Percentiles rank a stretch among this genome's conserved stretches.
phyloP scores from a whole-genome alignment of 2,329 filamentous ascomycete genomes.

The Monilinia fructicola region DNA sequence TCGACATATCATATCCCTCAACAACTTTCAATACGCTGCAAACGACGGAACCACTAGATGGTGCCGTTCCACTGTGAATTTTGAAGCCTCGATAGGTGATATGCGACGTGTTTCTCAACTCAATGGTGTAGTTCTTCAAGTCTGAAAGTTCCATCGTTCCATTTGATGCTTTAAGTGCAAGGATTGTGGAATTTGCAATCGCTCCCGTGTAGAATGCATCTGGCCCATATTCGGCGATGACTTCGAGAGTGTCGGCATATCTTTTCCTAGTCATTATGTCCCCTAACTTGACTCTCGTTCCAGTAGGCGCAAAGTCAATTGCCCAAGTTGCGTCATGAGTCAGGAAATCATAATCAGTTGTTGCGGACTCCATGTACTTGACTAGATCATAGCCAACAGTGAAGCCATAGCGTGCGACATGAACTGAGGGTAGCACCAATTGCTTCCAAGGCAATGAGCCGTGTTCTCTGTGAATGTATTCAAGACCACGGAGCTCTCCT shows the following conservation, averaged over 20 bases:
- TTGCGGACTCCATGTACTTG: slow-evolving; percentile 53
- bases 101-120: slow-evolving; percentile 60
- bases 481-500: slow-evolving; percentile 47
- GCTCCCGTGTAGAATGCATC: slow-evolving; percentile 73
- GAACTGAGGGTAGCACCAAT: slow-evolving; percentile 59
- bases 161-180: slow-evolving; percentile 63
- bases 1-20: slow-evolving; percentile 67
- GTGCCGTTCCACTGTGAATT: slow-evolving; percentile 68
- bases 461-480: slow-evolving; percentile 47
- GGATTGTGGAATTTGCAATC: slow-evolving; percentile 72
- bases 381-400: slow-evolving; percentile 60
- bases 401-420: slow-evolving; percentile 61
- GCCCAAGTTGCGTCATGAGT: slow-evolving; percentile 77
- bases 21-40: slow-evolving; percentile 75
- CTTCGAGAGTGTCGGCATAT: slow-evolving; percentile 77
- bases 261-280: slow-evolving; percentile 78
- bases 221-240: slow-evolving; percentile 69
- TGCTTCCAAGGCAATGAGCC: slow-evolving; percentile 54
- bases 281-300: slow-evolving; percentile 67
- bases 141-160: slow-evolving; percentile 87
- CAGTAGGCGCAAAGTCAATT: slow-evolving; percentile 83
- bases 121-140: slow-evolving; percentile 69
- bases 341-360: slow-evolving; percentile 61
- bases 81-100: slow-evolving; percentile 69
- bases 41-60: slow-evolving; percentile 74